phyloP scores from a whole-genome alignment of 1,139 yeast species.

The Arxiozyma slooffiae region DNA sequence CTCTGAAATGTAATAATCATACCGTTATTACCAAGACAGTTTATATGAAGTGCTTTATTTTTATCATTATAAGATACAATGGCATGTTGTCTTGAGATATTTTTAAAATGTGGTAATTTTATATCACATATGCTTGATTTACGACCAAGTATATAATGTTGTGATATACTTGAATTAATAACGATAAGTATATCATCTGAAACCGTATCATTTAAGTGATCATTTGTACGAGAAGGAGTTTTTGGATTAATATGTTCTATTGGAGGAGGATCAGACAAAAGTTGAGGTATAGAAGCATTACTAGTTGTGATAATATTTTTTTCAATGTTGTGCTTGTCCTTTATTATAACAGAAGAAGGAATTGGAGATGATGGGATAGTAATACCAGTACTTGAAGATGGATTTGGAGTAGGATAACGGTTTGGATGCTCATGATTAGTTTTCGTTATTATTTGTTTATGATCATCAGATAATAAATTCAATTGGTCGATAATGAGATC shows the following conservation, averaged over 20 bases:
- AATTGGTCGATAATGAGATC: neutral
- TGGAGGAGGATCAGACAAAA: neutral
- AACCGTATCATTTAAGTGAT: neutral
- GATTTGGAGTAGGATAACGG: conserved; percentile 43
- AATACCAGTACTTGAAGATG: conserved; percentile 44
- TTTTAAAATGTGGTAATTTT: conserved; percentile 24
- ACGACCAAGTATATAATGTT: conserved; percentile 25
- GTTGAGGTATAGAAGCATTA: neutral
- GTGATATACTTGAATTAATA: conserved; percentile 14
- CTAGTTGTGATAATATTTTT: conserved; percentile 9
- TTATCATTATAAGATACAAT: conserved; percentile 24
- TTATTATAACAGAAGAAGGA: conserved; percentile 1
- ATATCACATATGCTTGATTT: conserved; percentile 25
- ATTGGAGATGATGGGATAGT: conserved; percentile 34
- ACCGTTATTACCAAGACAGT: conserved; percentile 34
- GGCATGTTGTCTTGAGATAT: conserved; percentile 29
- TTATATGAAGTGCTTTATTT: conserved; percentile 25
- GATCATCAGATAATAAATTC: neutral
- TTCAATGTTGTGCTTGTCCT: conserved; percentile 33
- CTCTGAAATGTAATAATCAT: conserved; percentile 27
- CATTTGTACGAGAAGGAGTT: neutral
- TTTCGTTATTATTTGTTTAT: neutral
- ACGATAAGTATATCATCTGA: conserved; percentile 7
- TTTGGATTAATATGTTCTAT: neutral
- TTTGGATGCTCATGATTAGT: neutral